These are phyloP conservation scores for Ceratocystis cacaofunesta DNA, from an alignment of 2,329 filamentous ascomycete species.

Conservation along the genomic window DNA sequence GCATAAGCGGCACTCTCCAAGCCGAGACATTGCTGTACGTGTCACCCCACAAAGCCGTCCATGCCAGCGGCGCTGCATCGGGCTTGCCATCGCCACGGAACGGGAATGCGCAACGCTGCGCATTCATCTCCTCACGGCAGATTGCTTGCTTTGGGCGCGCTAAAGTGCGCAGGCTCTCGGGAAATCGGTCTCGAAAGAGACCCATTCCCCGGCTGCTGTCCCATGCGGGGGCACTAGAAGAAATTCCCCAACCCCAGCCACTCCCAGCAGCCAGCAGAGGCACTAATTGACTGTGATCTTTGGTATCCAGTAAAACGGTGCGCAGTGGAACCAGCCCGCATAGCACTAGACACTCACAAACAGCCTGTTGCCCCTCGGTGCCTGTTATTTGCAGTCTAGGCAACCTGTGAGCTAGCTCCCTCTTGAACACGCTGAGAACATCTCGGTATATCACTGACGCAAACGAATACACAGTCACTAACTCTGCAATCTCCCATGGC, in stretches of 20 bases:
- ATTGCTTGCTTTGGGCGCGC: background rate
- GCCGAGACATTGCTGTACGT: conserved; percentile 14
- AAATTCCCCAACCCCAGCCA: background rate
- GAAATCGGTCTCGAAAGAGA: background rate
- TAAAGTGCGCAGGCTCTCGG: conserved; percentile 1
- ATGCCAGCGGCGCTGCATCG: conserved; percentile 8
- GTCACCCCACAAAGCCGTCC: conserved; percentile 12
- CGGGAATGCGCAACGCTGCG: conserved; percentile 4
- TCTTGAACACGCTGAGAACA: background rate
- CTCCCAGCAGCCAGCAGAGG: conserved; percentile 3
- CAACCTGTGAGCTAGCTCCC: background rate
- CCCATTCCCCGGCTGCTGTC: background rate
- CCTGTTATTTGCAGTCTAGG: background rate
- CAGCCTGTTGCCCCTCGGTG: background rate
- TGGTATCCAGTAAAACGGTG: conserved; percentile 8
- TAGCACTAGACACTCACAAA: conserved; percentile 7
- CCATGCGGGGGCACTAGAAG: background rate
- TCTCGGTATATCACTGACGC: conserved; percentile 8
- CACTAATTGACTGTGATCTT: background rate
- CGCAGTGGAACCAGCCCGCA: conserved; percentile 9
- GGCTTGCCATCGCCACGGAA: conserved; percentile 10
- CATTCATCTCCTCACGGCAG: conserved; percentile 1
- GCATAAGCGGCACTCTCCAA: conserved; percentile 10
- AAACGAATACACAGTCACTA: conserved; percentile 14
- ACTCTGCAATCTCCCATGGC: conserved; percentile 15